These are phyloP conservation scores for Achaetomiella virescens DNA, from an alignment of 495 filamentous ascomycete species.

Conservation along the genomic window DNA sequence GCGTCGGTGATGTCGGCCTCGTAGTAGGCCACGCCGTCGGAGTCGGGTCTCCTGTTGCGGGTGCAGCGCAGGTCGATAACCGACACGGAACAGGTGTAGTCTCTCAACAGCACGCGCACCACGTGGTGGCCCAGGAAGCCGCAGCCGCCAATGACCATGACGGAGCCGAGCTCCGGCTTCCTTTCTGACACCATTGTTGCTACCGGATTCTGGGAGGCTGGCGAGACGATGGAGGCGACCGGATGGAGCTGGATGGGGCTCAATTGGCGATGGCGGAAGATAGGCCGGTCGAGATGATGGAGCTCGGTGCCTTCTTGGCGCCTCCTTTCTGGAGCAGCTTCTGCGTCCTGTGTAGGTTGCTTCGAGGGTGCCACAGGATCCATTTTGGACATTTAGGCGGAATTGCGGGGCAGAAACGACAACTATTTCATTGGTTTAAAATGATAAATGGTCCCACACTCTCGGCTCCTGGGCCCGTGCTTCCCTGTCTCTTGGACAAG, in stretches of 20 bases:
- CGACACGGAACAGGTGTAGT: conserved; percentile 55
- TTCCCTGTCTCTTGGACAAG: background rate
- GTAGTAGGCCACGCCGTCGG: conserved; percentile 65
- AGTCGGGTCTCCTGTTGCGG: conserved; percentile 64
- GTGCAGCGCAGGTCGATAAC: conserved; percentile 82
- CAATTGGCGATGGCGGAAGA: background rate
- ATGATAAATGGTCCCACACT: background rate
- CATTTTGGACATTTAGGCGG: conserved; percentile 15
- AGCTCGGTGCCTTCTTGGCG: background rate
- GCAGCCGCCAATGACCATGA: conserved; percentile 63
- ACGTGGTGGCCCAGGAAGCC: conserved; percentile 69
- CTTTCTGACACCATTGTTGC: conserved; percentile 33
- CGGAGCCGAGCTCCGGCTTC: conserved; percentile 45
- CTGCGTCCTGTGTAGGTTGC: background rate
- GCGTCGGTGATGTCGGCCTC: conserved; percentile 81
- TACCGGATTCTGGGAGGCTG: background rate
- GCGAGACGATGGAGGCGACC: background rate
- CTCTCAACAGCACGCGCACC: conserved; percentile 51
- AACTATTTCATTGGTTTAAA: background rate
- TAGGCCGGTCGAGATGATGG: background rate
- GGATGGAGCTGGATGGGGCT: background rate
- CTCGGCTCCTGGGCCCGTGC: background rate
- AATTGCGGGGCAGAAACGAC: conserved; percentile 12
- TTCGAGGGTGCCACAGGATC: background rate
- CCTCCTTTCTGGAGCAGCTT: conserved; percentile 12